These are phyloP conservation scores for Pichia terricola DNA, from an alignment of 1,139 yeast genomes.

Conservation along the genomic window DNA sequence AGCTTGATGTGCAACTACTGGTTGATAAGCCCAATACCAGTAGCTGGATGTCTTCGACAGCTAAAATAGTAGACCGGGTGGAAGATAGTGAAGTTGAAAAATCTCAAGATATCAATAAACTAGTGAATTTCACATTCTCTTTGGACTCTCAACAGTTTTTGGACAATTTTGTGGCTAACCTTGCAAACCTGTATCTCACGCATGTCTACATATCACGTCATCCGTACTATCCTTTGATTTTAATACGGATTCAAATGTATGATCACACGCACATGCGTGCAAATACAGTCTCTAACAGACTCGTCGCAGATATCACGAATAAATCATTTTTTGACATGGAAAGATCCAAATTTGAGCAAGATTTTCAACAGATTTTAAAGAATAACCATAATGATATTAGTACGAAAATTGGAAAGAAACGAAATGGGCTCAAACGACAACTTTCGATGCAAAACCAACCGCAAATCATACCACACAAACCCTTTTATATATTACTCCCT, in stretches of 20 bases:
- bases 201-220: slow-evolving; percentile 63
- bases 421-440: slow-evolving; percentile 14
- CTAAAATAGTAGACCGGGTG: slow-evolving; percentile 29
- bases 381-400: slow-evolving; percentile 1
- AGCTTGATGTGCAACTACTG: slow-evolving; percentile 56
- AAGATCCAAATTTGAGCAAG: slow-evolving; percentile 8
- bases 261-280: slow-evolving; percentile 29
- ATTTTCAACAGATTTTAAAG: slow-evolving; percentile 5
- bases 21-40: slow-evolving; percentile 45
- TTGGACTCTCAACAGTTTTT: slow-evolving; percentile 38
- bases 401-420: slow-evolving; percentile 5
- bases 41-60: slow-evolving; percentile 52
- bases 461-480: slow-evolving; percentile 40
- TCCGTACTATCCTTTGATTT: slow-evolving; percentile 48
- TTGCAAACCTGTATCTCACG: slow-evolving; percentile 42
- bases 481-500: slow-evolving; percentile 61
- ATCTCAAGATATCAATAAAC: slow-evolving; percentile 29
- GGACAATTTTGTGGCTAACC: slow-evolving; percentile 35
- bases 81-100: slow-evolving; percentile 12
- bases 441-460: slow-evolving; percentile 12
- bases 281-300: not conserved
- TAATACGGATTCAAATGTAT: slow-evolving; percentile 60
- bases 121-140: slow-evolving; percentile 23
- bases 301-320: slow-evolving; percentile 8
- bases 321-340: slow-evolving; percentile 2